Percentiles rank a stretch among this genome's conserved stretches.
phyloP scores from a whole-genome alignment of 345 rosid genomes.

The Arabidopsis suecica region DNA sequence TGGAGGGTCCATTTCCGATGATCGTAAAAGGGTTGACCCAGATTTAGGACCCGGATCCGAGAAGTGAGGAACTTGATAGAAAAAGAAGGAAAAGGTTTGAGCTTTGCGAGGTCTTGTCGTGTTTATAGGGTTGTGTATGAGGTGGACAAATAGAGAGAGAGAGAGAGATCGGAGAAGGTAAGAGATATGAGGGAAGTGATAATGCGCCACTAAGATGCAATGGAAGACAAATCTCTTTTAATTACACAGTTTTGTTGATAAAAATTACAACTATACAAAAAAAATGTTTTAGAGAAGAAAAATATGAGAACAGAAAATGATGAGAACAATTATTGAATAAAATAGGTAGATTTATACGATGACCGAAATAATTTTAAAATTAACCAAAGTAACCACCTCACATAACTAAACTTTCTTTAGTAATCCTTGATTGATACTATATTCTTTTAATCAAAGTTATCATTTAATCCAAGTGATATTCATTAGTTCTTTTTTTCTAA shows the following conservation, averaged over 20 bases:
- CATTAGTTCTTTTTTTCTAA: no score
- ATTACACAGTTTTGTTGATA: neutral
- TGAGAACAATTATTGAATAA: no score
- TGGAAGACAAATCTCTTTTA: no score
- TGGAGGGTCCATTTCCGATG: constrained; percentile 81
- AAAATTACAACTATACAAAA: neutral
- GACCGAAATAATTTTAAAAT: no score
- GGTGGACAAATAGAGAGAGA: constrained; percentile 28
- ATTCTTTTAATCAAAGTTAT: no score
- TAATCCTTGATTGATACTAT: no score
- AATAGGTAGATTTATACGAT: no score
- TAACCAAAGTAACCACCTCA: no score
- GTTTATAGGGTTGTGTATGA: constrained; percentile 39
- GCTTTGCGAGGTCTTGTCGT: constrained; percentile 34
- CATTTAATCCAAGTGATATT: no score
- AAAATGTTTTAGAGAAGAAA: no score
- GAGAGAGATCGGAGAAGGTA: neutral
- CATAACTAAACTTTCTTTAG: no score
- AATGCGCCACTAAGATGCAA: constrained; percentile 1
- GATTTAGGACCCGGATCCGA: constrained; percentile 52
- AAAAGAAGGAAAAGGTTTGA: neutral
- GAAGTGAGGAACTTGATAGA: constrained; percentile 34
- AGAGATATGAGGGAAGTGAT: constrained; percentile 3
- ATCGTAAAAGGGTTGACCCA: constrained; percentile 28
- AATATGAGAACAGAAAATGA: no score